Evolutionary conservation across 495 filamentous ascomycete species (phyloP).

Genomic region (Platismatia glauca): DNA sequence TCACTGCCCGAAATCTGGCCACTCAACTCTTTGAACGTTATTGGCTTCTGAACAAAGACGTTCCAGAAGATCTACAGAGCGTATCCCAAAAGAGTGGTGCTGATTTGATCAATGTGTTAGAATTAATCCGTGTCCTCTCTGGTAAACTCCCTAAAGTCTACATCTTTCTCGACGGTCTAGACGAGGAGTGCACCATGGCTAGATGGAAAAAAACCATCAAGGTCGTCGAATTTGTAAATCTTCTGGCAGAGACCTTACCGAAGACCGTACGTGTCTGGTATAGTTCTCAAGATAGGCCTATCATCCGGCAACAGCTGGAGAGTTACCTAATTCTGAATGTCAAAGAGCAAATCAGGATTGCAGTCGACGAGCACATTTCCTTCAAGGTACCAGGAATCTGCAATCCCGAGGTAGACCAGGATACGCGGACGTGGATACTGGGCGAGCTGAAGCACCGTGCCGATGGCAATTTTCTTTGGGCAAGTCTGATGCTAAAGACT

Average conservation of each 20-base stretch:
- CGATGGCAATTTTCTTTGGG: slow-evolving; percentile 20
- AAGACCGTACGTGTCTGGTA: slow-evolving; percentile 14
- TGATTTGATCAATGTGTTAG: background rate
- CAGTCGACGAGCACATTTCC: slow-evolving; percentile 2
- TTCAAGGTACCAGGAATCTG: slow-evolving; percentile 1
- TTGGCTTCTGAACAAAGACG: slow-evolving; percentile 6
- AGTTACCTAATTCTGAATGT: background rate
- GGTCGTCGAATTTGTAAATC: slow-evolving; percentile 9
- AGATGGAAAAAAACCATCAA: slow-evolving; percentile 4
- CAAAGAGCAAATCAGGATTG: slow-evolving; percentile 5
- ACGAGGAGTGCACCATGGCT: slow-evolving; percentile 13
- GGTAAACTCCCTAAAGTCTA: slow-evolving; percentile 11
- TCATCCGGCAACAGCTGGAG: background rate
- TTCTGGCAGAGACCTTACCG: background rate
- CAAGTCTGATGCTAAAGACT: slow-evolving; percentile 16
- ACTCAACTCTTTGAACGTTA: slow-evolving; percentile 15
- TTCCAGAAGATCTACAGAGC: slow-evolving; percentile 15
- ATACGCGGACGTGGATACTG: slow-evolving; percentile 7
- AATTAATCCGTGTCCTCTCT: background rate
- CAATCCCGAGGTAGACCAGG: slow-evolving; percentile 2
- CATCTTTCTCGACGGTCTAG: slow-evolving; percentile 19
- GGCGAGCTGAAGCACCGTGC: slow-evolving; percentile 3
- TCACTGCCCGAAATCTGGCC: slow-evolving; percentile 11
- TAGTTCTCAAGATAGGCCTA: slow-evolving; percentile 14
- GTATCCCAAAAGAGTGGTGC: background rate